Percentiles rank a stretch among this genome's conserved stretches.
Conservation (phyloP, 768 basidiomycete species). For the Termitomyces heimii region DNA sequence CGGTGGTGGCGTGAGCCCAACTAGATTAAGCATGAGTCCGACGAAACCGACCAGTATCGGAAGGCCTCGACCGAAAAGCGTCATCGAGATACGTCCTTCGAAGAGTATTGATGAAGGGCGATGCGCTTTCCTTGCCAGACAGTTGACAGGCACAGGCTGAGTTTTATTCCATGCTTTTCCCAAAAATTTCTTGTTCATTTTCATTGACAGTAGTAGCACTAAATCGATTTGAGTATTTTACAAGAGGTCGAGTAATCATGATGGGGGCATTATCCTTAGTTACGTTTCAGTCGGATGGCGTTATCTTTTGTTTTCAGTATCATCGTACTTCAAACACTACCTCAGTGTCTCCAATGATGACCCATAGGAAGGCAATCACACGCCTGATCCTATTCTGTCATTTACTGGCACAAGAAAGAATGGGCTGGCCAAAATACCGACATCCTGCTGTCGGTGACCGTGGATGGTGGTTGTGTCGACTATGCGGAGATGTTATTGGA, state of each 20-base stretch:
- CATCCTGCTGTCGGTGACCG: no score
- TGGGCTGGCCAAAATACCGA: no score
- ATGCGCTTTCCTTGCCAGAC: slow-evolving; percentile 71
- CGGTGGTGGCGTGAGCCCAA: slow-evolving; percentile 62
- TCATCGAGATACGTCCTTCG: slow-evolving; percentile 59
- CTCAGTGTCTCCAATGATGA: no score
- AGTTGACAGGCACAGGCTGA: slow-evolving; percentile 58
- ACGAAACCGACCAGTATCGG: slow-evolving; percentile 57
- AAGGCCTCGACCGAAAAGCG: slow-evolving; percentile 70
- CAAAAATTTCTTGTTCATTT: neutral
- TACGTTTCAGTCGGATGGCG: no score
- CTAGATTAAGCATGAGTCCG: slow-evolving; percentile 62
- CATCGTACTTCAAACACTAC: no score
- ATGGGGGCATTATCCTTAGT: neutral
- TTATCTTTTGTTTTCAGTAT: no score
- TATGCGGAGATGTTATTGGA: no score
- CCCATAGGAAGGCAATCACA: no score
- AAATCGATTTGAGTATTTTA: neutral
- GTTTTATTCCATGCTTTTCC: neutral
- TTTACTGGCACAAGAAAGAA: no score
- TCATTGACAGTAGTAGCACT: neutral
- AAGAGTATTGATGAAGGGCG: slow-evolving; percentile 66
- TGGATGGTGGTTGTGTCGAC: no score
- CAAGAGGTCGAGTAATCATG: neutral
- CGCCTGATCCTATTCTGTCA: no score